Percentiles rank a stretch among this genome's conserved stretches.
These are phyloP conservation scores for Metarhizium sp. DNA, from an alignment of 2,329 filamentous ascomycete genomes.

Conservation along the genomic window DNA sequence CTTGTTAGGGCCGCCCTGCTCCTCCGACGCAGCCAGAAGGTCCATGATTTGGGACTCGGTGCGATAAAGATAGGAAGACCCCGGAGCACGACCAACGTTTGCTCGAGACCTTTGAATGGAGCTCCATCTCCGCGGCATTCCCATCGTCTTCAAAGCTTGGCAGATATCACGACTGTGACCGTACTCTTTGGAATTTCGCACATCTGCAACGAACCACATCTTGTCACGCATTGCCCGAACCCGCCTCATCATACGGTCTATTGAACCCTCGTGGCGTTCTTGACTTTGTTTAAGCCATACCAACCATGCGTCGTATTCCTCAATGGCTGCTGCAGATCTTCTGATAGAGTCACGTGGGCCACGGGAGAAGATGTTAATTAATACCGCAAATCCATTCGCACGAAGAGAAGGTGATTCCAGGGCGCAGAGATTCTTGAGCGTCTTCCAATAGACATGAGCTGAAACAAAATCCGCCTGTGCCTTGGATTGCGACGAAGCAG, in stretches of 20 bases:
- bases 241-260: constrained; percentile 65
- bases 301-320: constrained; percentile 73
- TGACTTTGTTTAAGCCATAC: constrained; percentile 77
- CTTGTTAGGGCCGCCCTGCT: constrained; percentile 88
- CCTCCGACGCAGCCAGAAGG: constrained; percentile 70
- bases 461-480: constrained; percentile 75
- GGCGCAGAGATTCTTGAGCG: constrained; percentile 61
- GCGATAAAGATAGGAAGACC: constrained; percentile 62
- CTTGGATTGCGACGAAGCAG: constrained; percentile 67
- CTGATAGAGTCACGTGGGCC: constrained; percentile 61
- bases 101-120: constrained; percentile 41
- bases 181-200: constrained; percentile 81
- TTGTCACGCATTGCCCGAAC: constrained; percentile 77
- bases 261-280: constrained; percentile 63
- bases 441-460: constrained; percentile 78
- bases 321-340: constrained; percentile 61
- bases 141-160: constrained; percentile 85
- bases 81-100: constrained; percentile 36
- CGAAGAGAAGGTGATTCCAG: constrained; percentile 52
- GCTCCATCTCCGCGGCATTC: constrained; percentile 48
- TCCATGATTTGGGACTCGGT: constrained; percentile 82
- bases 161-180: constrained; percentile 81
- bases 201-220: constrained; percentile 97
- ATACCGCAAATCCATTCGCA: constrained; percentile 58
- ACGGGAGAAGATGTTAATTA: constrained; percentile 65